Conservation (phyloP, 768 basidiomycete genomes). For the Boletus rubroflammeus region DNA sequence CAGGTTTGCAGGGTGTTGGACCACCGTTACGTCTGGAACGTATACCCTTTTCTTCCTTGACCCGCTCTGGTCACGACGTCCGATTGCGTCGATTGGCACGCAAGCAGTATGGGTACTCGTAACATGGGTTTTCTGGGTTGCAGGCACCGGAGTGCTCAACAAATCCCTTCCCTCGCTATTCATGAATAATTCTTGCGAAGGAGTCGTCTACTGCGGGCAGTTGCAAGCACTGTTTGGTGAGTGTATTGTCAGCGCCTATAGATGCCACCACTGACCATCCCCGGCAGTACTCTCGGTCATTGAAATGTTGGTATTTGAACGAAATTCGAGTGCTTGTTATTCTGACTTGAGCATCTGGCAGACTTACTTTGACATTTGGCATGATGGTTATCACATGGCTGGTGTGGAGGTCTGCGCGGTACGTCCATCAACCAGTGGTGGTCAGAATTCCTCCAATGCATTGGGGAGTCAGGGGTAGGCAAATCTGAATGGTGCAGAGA, state of each 20-base stretch:
- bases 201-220: slow-evolving; percentile 51
- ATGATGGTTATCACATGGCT: slow-evolving; percentile 49
- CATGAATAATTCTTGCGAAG: slow-evolving; percentile 38
- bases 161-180: slow-evolving; percentile 45
- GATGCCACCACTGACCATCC: slow-evolving; percentile 4
- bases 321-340: neutral
- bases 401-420: slow-evolving; percentile 49
- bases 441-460: slow-evolving; percentile 20
- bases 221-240: slow-evolving; percentile 52
- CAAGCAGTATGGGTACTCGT: slow-evolving; percentile 57
- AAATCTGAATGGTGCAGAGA: slow-evolving; percentile 5
- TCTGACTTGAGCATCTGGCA: slow-evolving; percentile 21
- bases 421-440: slow-evolving; percentile 30
- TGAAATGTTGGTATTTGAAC: slow-evolving; percentile 41
- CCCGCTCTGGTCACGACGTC: slow-evolving; percentile 51
- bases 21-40: slow-evolving; percentile 46
- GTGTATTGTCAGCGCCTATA: neutral
- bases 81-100: slow-evolving; percentile 53
- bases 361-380: slow-evolving; percentile 45
- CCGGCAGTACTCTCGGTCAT: slow-evolving; percentile 47
- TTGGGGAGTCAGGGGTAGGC: slow-evolving; percentile 3
- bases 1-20: slow-evolving; percentile 63
- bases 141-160: slow-evolving; percentile 51
- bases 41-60: slow-evolving; percentile 61
- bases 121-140: slow-evolving; percentile 61